Evolutionary conservation across 495 filamentous ascomycete genomes (phyloP).

Genomic region (Viridothelium virens): DNA sequence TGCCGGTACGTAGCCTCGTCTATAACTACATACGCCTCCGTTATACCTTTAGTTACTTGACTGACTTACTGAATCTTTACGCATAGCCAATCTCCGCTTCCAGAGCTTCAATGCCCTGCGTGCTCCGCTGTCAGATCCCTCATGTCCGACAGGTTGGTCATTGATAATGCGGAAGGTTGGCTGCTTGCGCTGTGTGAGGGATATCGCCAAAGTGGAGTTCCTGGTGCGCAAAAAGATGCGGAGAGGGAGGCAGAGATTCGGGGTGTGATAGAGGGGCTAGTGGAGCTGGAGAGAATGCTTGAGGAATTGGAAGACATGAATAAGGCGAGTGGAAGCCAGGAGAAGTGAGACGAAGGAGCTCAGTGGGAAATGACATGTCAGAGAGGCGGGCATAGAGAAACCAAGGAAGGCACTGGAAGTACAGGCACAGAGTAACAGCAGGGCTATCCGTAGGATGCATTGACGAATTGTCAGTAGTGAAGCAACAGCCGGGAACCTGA

Average conservation of each 20-base stretch:
- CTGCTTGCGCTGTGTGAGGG: background rate
- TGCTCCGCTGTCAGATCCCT: background rate
- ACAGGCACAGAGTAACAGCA: no score
- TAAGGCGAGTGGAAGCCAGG: background rate
- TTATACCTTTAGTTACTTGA: background rate
- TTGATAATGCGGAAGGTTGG: background rate
- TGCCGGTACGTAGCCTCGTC: background rate
- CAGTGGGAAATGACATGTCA: no score
- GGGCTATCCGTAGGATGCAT: no score
- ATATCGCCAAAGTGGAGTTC: no score
- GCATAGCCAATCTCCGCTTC: background rate
- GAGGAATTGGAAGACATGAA: background rate
- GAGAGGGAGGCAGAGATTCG: background rate
- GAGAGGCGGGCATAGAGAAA: no score
- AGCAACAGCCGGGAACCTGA: no score
- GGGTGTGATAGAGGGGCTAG: background rate
- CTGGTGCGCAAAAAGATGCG: background rate
- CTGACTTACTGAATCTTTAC: background rate
- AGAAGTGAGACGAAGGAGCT: no score
- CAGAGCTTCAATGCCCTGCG: background rate
- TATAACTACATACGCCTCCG: background rate
- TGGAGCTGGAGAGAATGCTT: background rate
- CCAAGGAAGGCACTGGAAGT: no score
- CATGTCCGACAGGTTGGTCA: background rate
- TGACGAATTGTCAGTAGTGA: no score